Base-by-base conservation (phyloP, 2,329 filamentous ascomycete species). In the Xylaria sp. region DNA sequence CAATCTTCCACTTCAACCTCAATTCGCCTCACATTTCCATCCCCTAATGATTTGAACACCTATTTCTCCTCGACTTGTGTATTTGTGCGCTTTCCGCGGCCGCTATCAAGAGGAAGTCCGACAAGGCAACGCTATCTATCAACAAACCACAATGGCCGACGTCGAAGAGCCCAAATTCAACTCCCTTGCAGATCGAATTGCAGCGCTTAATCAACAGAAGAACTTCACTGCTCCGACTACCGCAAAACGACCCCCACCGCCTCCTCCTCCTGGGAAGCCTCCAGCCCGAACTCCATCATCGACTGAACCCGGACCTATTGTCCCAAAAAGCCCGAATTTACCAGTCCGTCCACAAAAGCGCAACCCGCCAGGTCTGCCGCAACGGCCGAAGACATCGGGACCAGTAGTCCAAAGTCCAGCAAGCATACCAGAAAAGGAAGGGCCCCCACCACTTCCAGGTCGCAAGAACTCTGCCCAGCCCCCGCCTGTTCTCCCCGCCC, bases 161-260 rank as follows among this genome's bases (percentile, higher is more conserved):
- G 74, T 78, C 41, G 82, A 86, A 63, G 84, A 87, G 65, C 83
- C 83, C 38, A 80, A 80, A 57, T 86, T 84, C 69, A 84, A 75
- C 54, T 80, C 80, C 7, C 76, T 88, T 21, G 78, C 82, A 4
- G 83, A 86, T 69, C 78, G 85, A 48, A 87, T 87, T 58, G 84
- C 84, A 8, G 85, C 85, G 24, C 76, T 88, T 59, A 87, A 87
- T 62, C 73, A 75, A 65, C 79, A 86, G 69, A 82, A 83, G 70
- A 82, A 81, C 73, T 83, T 87, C 72, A 73, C 73, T 52, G 64
- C 72, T 13, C 71, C 73, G 1, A 52, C 63, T 9, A 48, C 63
- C 16, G 61, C 64, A 20, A 76, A 75, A 65, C 70, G 72, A 49
- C 71, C 76, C 20, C 73, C 76, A 21, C 79, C 78, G 2, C 76